Evolutionary conservation across 179 eudicot species (phyloP).

Genomic region (Heliamphora pulchella): DNA sequence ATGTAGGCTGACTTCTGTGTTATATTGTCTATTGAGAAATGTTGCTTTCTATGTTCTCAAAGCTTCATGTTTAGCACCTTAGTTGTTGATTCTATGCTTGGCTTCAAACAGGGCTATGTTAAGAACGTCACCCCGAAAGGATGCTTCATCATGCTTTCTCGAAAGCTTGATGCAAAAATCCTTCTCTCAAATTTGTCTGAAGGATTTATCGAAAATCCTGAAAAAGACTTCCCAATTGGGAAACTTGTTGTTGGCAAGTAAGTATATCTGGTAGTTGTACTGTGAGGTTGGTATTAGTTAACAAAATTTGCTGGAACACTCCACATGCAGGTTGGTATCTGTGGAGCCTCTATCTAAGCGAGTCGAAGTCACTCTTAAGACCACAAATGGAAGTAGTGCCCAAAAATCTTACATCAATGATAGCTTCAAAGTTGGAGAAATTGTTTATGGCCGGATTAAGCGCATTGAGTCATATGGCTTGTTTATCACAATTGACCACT

Average conservation of each 20-base stretch:
- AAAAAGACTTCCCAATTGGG: slow-evolving; percentile 76
- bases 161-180: slow-evolving; percentile 70
- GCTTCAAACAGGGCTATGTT: slow-evolving; percentile 56
- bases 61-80: neutral
- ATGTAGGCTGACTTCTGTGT: neutral
- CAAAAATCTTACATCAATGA: slow-evolving; percentile 33
- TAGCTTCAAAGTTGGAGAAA: slow-evolving; percentile 51
- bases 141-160: slow-evolving; percentile 80
- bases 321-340: slow-evolving; percentile 49
- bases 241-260: slow-evolving; percentile 74
- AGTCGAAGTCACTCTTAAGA: slow-evolving; percentile 74
- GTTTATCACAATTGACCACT: slow-evolving; percentile 64
- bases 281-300: neutral
- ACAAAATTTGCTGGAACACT: neutral
- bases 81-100: neutral
- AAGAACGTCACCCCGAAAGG: slow-evolving; percentile 73
- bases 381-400: slow-evolving; percentile 28
- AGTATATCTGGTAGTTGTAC: slow-evolving; percentile 16
- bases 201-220: slow-evolving; percentile 57
- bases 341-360: slow-evolving; percentile 81
- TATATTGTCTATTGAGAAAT: neutral
- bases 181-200: slow-evolving; percentile 75
- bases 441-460: slow-evolving; percentile 61
- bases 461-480: slow-evolving; percentile 79
- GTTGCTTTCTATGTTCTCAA: neutral